Base-by-base conservation (phyloP, 1,284 basidiomycete genomes). In the Pholiota adiposa region DNA sequence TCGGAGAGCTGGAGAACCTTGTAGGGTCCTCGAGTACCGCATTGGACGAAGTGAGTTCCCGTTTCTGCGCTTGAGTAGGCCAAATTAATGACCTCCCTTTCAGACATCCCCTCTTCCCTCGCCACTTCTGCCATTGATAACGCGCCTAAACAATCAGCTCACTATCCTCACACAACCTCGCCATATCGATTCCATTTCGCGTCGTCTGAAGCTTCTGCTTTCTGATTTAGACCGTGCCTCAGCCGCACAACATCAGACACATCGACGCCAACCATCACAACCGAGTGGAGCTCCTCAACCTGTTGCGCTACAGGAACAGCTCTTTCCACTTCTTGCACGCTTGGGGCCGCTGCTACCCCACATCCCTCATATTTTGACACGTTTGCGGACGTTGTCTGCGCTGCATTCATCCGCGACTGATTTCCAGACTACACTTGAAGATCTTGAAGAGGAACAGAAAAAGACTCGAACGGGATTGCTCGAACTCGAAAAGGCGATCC, bases 181-280 rank as follows among this genome's bases (percentile, higher is more conserved):
- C 5, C 96, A 99, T 72, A 89, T 99, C 38, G 97, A 99, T 73
- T 92, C 94, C n/a, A 93, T 98, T 64, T 95, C 95, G 1, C 87
- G 96, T 16, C 89, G 97, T 7, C 87, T 98, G 65, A 99, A 98
- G 70, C 80, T 98, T 8, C 86, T 98, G 16, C 83, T 97, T 7
- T 91, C 94, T 0, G 97, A 99, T 73, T 85, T 99, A 57, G 97
- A 98, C 61, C 88, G 96, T 18, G 86, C 90, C 0, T 88, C 91
- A 55, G 83, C 83, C 49, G 77, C 79, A 53, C 77, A 80, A 63
- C 73, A 81, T 59, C 73, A 80, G 61, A 70, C 75, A 27, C 75
- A 76, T 64, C 71, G 75, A 48, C 76, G 78, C 27, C 77, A 75
- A 68, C 72, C 67, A 57, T 79, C 74, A 53, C 82, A 71, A 66